A percentile compares a stretch with the other conserved stretches of the same genome.
These are phyloP conservation scores for Dactylellina haptotyla DNA, from an alignment of 2,329 filamentous ascomycete genomes.

Conservation along the genomic window DNA sequence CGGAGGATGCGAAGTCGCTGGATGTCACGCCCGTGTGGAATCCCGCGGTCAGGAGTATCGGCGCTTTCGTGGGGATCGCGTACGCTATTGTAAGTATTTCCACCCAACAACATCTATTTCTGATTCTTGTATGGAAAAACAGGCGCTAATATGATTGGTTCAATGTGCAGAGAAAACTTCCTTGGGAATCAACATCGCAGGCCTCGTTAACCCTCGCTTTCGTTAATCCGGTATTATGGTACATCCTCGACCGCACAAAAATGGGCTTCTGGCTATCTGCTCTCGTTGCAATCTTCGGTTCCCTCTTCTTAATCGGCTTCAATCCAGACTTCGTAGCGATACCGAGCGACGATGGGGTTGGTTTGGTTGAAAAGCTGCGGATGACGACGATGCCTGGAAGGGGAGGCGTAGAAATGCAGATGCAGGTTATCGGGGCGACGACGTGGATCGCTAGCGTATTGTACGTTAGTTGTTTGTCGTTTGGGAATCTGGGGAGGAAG, in stretches of 20 bases:
- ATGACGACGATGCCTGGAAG: conserved; percentile 46
- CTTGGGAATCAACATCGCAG: conserved; percentile 95
- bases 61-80: conserved; percentile 77
- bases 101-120: conserved; percentile 7
- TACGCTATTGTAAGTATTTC: conserved; percentile 78
- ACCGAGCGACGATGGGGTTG: conserved; percentile 63
- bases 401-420: conserved; percentile 68
- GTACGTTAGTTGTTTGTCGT: conserved; percentile 94
- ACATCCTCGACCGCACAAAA: conserved; percentile 88
- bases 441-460: conserved; percentile 94
- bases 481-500: conserved; percentile 91
- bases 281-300: conserved; percentile 77
- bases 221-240: conserved; percentile 94
- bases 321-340: conserved; percentile 81
- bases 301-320: conserved; percentile 76
- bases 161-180: conserved; percentile 76
- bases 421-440: conserved; percentile 75
- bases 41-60: conserved; percentile 74
- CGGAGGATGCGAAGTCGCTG: conserved; percentile 56
- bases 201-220: conserved; percentile 87
- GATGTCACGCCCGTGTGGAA: conserved; percentile 75
- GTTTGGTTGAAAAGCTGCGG: conserved; percentile 59
- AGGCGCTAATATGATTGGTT: background rate
- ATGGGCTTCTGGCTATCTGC: conserved; percentile 83
- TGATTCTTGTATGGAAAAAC: background rate